Percentiles rank a stretch among this genome's conserved stretches.
These are phyloP conservation scores for Aspergillus diversus DNA, from an alignment of 495 filamentous ascomycete genomes.

Conservation along the genomic window DNA sequence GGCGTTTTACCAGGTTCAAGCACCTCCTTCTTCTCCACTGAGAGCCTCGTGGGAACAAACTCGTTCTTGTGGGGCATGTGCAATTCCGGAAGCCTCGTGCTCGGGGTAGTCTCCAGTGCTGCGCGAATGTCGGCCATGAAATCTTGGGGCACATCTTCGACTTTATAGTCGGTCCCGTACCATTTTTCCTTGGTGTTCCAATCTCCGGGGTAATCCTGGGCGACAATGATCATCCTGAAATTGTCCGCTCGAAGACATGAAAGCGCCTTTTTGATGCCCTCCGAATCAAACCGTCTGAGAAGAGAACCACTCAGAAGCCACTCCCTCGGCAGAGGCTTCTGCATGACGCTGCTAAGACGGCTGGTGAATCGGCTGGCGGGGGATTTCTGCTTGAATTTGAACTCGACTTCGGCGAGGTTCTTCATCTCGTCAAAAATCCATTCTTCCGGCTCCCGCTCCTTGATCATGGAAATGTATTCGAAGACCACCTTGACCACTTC, in stretches of 20 bases:
- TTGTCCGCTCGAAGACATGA: conserved; percentile 83
- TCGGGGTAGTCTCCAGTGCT: conserved; percentile 59
- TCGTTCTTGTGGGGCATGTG: conserved; percentile 93
- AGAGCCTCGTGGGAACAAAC: conserved; percentile 92
- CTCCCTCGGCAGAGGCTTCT: conserved; percentile 82
- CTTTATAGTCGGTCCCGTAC: conserved; percentile 95
- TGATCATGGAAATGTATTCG: conserved; percentile 89
- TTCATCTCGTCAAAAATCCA: conserved; percentile 95
- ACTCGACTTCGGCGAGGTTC: conserved; percentile 86
- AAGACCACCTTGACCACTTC: conserved; percentile 89
- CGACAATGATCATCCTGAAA: conserved; percentile 80
- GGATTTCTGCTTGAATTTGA: conserved; percentile 91
- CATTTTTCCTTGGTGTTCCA: conserved; percentile 92
- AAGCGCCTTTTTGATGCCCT: conserved; percentile 74
- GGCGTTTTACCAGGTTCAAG: conserved; percentile 73
- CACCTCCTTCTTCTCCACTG: conserved; percentile 91
- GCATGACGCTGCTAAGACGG: conserved; percentile 81
- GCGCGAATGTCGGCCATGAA: conserved; percentile 70
- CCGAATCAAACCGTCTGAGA: conserved; percentile 76
- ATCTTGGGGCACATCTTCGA: conserved; percentile 77
- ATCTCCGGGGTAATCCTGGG: conserved; percentile 78
- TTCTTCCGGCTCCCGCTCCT: conserved; percentile 76
- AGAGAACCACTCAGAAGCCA: conserved; percentile 81
- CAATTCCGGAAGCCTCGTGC: conserved; percentile 67
- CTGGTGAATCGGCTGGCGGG: conserved; percentile 88